These are phyloP conservation scores for Massarina eburnea DNA, from an alignment of 2,329 filamentous ascomycete genomes.

Conservation along the genomic window DNA sequence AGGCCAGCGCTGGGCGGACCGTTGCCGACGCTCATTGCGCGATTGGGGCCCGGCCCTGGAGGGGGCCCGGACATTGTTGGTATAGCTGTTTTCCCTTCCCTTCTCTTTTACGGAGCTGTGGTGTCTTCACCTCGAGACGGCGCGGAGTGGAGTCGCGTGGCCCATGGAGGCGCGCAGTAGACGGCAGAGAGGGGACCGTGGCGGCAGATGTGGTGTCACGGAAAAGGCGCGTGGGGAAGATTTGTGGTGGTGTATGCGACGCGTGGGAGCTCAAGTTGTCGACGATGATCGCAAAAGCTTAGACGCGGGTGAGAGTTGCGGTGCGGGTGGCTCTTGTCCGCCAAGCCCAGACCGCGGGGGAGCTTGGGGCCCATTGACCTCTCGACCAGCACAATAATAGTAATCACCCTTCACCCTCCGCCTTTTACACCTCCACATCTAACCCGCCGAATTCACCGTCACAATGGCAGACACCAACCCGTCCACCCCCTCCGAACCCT, in stretches of 20 bases:
- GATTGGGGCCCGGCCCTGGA: constrained; percentile 37
- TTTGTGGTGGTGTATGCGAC: background rate
- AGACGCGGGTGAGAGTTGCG: background rate
- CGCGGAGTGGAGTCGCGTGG: constrained; percentile 19
- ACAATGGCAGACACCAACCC: constrained; percentile 7
- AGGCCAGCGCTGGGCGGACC: constrained; percentile 45
- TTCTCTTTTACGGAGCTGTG: background rate
- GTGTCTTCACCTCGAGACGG: constrained; percentile 22
- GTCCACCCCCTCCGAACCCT: constrained; percentile 19
- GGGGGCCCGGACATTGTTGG: constrained; percentile 40
- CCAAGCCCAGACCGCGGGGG: background rate
- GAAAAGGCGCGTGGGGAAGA: background rate
- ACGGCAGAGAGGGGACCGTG: background rate
- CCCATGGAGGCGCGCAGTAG: constrained; percentile 7
- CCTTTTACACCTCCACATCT: too few species aligned
- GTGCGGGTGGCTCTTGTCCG: background rate
- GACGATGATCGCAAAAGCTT: background rate
- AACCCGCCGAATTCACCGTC: background rate
- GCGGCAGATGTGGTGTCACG: background rate
- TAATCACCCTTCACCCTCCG: too few species aligned
- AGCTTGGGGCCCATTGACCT: too few species aligned
- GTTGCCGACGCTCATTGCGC: constrained; percentile 46
- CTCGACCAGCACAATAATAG: too few species aligned
- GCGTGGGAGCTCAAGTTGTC: background rate
- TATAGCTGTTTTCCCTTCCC: constrained; percentile 4